Percentiles rank a stretch among this genome's conserved stretches.
phyloP scores from a whole-genome alignment of 345 rosid genomes.

The Dimocarpus longan region DNA sequence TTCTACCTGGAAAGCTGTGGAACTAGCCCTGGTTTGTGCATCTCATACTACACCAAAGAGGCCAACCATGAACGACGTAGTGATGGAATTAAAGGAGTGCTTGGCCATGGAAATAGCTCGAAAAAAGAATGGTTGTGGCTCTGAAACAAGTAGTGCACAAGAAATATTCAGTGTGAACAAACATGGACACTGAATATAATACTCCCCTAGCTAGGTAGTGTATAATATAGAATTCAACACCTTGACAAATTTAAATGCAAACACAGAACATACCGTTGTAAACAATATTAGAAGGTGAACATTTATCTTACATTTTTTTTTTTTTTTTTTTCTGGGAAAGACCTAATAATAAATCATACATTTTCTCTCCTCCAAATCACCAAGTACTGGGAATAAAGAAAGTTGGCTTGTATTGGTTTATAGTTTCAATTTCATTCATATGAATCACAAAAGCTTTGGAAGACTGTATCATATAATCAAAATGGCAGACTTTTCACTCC shows the following conservation, averaged over 20 bases:
- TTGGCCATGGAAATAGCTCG: neutral
- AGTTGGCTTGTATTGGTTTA: no score
- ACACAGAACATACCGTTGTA: neutral
- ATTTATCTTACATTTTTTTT: no score
- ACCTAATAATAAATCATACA: no score
- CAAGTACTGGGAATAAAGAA: no score
- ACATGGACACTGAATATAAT: neutral
- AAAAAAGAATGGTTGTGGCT: neutral
- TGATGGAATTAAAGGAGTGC: conserved; percentile 33
- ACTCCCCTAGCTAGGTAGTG: neutral
- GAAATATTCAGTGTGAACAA: neutral
- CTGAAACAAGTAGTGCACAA: neutral
- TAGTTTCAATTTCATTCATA: no score
- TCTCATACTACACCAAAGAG: conserved; percentile 29
- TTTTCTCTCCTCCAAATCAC: no score
- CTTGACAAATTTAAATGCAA: neutral
- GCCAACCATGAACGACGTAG: conserved; percentile 39
- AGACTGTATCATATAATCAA: no score
- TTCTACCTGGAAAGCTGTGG: conserved; percentile 47
- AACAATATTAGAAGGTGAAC: neutral
- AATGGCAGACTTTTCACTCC: no score
- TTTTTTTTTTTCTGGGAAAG: no score
- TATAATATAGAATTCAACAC: neutral
- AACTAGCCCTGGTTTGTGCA: conserved; percentile 47
- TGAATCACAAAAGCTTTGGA: no score